Evolutionary conservation across 495 filamentous ascomycete species (phyloP).

Genomic region (Lophiotrema nucula): DNA sequence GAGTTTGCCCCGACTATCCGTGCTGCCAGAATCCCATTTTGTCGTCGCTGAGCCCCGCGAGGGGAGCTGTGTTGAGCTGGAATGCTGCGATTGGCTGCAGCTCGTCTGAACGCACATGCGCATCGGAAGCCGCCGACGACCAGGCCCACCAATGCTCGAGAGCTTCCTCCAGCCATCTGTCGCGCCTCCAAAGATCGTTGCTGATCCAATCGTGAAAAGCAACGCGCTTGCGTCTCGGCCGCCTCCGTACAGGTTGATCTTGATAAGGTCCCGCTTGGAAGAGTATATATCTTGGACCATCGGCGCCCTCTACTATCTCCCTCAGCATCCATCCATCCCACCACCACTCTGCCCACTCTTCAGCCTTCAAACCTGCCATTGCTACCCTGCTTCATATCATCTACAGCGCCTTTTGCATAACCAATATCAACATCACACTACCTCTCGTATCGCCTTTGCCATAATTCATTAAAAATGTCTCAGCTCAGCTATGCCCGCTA

Average conservation of each 20-base stretch:
- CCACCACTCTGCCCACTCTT: not conserved
- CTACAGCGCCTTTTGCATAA: not conserved
- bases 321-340: not conserved
- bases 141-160: constrained; percentile 14
- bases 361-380: too few species aligned
- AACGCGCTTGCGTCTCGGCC: constrained; percentile 23
- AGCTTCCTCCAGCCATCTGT: constrained; percentile 8
- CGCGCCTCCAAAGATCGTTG: constrained; percentile 13
- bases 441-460: not conserved
- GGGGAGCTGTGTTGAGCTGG: not conserved
- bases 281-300: constrained; percentile 10
- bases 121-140: constrained; percentile 29
- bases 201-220: constrained; percentile 29
- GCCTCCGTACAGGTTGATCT: constrained; percentile 18
- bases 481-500: constrained; percentile 45
- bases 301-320: constrained; percentile 12
- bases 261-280: constrained; percentile 21
- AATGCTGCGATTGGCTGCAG: not conserved
- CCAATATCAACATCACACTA: not conserved
- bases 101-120: not conserved
- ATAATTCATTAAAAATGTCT: too few species aligned
- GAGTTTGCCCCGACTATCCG: constrained; percentile 3
- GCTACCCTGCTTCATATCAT: not conserved
- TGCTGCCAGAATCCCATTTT: not conserved
- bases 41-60: constrained; percentile 11